Base-by-base conservation (phyloP, 352 stramenopile species). In the Phytophthora parvispora region DNA sequence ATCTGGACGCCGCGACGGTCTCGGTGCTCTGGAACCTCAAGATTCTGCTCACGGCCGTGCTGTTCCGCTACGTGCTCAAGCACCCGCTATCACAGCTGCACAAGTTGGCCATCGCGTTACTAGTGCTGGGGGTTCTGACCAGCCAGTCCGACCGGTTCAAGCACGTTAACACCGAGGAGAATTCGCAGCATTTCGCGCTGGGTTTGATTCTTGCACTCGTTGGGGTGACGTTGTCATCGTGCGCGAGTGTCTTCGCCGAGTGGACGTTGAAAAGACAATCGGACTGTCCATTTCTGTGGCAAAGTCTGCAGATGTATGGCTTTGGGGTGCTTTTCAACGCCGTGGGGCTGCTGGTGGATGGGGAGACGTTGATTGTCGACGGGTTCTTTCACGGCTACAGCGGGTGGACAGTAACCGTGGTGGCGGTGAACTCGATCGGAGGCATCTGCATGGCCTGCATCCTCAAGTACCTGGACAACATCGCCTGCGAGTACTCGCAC, bases 401-500 rank as follows among this genome's bases (percentile, higher is more conserved):
- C 50, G 60, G 64, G 24, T 97, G 88, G 88, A 94, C 88, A 15
- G 54, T 87, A 43, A 69, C 77, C 0, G 83, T 95, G 20, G 77
- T 96, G 25, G 62, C 90, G n/a, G 86, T 96, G 45, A 90, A 97
- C 66, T 92, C 80, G 7, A 64, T 92, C 24, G 83, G 72, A 6
- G 90, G 90, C 42, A 81, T 96, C 58, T 86, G 73, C 32, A 89
- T 96, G 75, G 88, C 83, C n/a, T 80, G 86, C 38, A 93, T 97
- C 40, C 83, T 97, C 72, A 95, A 96, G 68, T 97, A 87, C 73
- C 64, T 97, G 29, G 90, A 97, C 75, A 97, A 97, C 69, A 97
- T 97, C 18, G 90, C 87, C 28, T 92, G 84, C 43, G 87, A 95
- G 2, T 95, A 94, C 75, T 84, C 87, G 31, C 86, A 97, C 64